Evolutionary conservation across 129 eudicot species (phyloP), one percentile per base, ranked within the genome.

Genomic region (Ambrosia trifida): DNA sequence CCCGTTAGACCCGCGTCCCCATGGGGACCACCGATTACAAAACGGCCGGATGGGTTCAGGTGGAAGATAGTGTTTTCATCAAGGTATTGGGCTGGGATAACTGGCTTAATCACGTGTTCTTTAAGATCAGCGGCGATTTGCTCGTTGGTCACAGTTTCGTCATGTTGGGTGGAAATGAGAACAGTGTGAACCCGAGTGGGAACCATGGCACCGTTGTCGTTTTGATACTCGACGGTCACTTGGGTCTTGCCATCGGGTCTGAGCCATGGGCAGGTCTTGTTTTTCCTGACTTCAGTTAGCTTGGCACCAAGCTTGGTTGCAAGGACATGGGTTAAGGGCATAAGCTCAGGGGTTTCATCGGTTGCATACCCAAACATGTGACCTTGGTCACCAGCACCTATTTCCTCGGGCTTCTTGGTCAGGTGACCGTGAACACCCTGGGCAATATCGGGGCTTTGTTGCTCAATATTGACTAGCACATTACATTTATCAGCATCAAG

Each of bases 301-400:
- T 59, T 59, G 19, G 43, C 64, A 59, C 89, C 89, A 20, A 85
- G 89, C 72, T 85, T 85, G 19, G 89, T 85, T 36, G 89, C 89
- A 68, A 85, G 89, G 69, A 85, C 89, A 11, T 85, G 89, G 69
- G 82, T 85, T 2, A 85, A 83, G 0, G 89, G 89, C 89, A 85
- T 85, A 49, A 81, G 76, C 31, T 85, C 89, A 17, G 89, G 86
- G 69, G 89, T 84, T 56, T 84, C 88, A 74, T 84, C 88, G 19
- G 64, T 59, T 30, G 64, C 64, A 31, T 59, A 59, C 64, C 64
- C 64, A 31, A 59, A 59, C 64, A 59, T 59, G 64, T 59, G 64
- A 59, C 64, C 64, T 31, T 59, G 64, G 10, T 63, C 68, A 63
- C 68, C 68, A 0, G 68, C 68, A 33, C 68, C 68, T 1, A 63